Conservation (phyloP, 2,329 filamentous ascomycete genomes). For the Penicillium palitans region DNA sequence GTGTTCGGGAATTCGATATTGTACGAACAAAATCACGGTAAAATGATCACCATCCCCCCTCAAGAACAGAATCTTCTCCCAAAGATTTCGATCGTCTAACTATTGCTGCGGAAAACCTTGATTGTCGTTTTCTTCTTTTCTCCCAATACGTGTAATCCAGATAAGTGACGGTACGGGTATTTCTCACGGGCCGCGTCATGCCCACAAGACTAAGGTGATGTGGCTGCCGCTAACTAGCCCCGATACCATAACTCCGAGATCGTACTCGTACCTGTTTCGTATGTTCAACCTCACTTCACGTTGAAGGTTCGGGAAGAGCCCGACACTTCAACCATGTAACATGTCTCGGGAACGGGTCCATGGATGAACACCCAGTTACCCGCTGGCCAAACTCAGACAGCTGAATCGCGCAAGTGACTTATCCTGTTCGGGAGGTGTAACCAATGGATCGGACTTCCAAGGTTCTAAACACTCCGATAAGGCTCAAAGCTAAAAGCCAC, state of each 20-base stretch:
- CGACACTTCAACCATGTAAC: not conserved
- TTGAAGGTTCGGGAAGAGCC: not conserved
- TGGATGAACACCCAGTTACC: not conserved
- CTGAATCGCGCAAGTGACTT: not conserved
- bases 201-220: conserved; percentile 1
- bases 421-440: not conserved
- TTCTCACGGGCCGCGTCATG: conserved; percentile 17
- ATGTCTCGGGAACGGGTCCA: not conserved
- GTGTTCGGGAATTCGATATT: not conserved
- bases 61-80: not conserved
- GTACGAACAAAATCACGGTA: not conserved
- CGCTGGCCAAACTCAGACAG: not conserved
- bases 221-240: conserved; percentile 11
- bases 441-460: not conserved
- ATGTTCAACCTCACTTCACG: not conserved
- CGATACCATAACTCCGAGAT: not conserved
- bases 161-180: conserved; percentile 14
- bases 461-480: not conserved
- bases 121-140: not conserved
- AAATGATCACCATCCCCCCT: not conserved
- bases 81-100: not conserved
- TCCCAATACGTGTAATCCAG: not conserved
- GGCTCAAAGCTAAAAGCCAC: conserved; percentile 2
- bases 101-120: conserved; percentile 1
- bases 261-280: not conserved